Percentiles rank a stretch among this genome's conserved stretches.
These are phyloP conservation scores for Thelonectria discophora DNA, from an alignment of 2,329 filamentous ascomycete genomes.

Conservation along the genomic window DNA sequence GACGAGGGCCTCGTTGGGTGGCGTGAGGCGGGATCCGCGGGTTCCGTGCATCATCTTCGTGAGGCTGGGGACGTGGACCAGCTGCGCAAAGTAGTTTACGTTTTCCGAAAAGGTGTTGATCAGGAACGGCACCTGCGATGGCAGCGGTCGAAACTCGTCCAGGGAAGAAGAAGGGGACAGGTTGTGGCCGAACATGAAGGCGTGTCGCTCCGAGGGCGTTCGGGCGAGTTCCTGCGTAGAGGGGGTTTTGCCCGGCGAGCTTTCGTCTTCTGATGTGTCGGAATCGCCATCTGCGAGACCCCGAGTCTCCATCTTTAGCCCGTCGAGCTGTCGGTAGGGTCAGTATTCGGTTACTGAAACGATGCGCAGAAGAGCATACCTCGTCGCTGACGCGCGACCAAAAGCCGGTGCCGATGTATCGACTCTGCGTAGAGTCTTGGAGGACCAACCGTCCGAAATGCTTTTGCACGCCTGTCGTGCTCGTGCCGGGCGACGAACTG, in stretches of 20 bases:
- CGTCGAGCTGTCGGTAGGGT: slow-evolving; percentile 50
- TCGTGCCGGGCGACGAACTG: slow-evolving; percentile 1
- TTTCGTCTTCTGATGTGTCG: slow-evolving; percentile 52
- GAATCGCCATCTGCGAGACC: slow-evolving; percentile 46
- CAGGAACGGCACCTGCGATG: slow-evolving; percentile 64
- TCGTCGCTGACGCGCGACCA: slow-evolving; percentile 66
- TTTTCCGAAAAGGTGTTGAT: slow-evolving; percentile 61
- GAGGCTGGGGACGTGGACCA: slow-evolving; percentile 58
- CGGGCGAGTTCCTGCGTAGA: slow-evolving; percentile 53
- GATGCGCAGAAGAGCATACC: slow-evolving; percentile 48
- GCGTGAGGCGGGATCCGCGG: slow-evolving; percentile 49
- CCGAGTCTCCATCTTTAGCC: slow-evolving; percentile 52
- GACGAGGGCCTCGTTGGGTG: slow-evolving; percentile 61
- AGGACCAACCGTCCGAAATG: slow-evolving; percentile 60
- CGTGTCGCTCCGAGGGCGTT: slow-evolving; percentile 56
- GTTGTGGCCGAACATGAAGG: slow-evolving; percentile 62
- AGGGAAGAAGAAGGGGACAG: slow-evolving; percentile 44
- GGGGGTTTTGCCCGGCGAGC: slow-evolving; percentile 40
- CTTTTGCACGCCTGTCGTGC: slow-evolving; percentile 44
- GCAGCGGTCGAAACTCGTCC: slow-evolving; percentile 58
- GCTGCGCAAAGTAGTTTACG: slow-evolving; percentile 55
- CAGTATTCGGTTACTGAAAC: background rate
- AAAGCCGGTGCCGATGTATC: slow-evolving; percentile 62
- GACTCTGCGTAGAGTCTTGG: slow-evolving; percentile 52
- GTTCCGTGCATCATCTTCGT: slow-evolving; percentile 45